Percentiles rank a stretch among this genome's conserved stretches.
phyloP scores from a whole-genome alignment of 805 yeast species.

The Priceomyces castillae region DNA sequence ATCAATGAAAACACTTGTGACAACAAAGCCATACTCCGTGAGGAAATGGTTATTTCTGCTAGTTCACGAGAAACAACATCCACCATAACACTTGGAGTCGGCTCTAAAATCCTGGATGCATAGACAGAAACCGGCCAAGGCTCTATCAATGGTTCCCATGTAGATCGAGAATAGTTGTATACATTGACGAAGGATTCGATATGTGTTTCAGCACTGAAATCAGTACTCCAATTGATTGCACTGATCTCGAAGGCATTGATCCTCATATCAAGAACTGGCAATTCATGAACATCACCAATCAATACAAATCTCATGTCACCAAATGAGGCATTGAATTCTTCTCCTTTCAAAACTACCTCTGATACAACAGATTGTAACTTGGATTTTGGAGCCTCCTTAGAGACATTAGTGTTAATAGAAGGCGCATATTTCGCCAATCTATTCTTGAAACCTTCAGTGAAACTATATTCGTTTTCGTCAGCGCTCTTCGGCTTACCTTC shows the following conservation, averaged over 20 bases:
- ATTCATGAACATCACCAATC: constrained; percentile 87
- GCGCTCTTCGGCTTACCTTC: constrained; percentile 14
- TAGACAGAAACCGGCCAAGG: constrained; percentile 80
- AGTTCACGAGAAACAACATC: constrained; percentile 73
- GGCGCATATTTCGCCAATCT: constrained; percentile 67
- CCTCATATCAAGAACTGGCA: constrained; percentile 80
- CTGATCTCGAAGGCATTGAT: constrained; percentile 64
- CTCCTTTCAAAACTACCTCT: constrained; percentile 58
- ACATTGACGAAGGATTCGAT: constrained; percentile 69
- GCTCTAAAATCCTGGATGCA: constrained; percentile 48
- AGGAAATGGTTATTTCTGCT: constrained; percentile 78
- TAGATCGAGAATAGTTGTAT: constrained; percentile 83
- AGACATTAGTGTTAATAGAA: constrained; percentile 52
- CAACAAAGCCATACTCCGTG: constrained; percentile 74
- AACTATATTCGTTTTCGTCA: constrained; percentile 31
- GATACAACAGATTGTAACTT: constrained; percentile 17
- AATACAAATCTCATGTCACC: constrained; percentile 79
- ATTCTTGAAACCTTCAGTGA: constrained; percentile 63
- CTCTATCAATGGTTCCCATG: constrained; percentile 94
- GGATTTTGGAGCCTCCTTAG: constrained; percentile 28
- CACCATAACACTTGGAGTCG: constrained; percentile 50
- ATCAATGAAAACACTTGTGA: constrained; percentile 65
- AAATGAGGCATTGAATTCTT: constrained; percentile 59
- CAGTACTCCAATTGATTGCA: constrained; percentile 85
- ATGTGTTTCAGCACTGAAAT: constrained; percentile 64